phyloP scores from a whole-genome alignment of 192 early-diverging fungal species.

The Lunasporangiospora selenospora region DNA sequence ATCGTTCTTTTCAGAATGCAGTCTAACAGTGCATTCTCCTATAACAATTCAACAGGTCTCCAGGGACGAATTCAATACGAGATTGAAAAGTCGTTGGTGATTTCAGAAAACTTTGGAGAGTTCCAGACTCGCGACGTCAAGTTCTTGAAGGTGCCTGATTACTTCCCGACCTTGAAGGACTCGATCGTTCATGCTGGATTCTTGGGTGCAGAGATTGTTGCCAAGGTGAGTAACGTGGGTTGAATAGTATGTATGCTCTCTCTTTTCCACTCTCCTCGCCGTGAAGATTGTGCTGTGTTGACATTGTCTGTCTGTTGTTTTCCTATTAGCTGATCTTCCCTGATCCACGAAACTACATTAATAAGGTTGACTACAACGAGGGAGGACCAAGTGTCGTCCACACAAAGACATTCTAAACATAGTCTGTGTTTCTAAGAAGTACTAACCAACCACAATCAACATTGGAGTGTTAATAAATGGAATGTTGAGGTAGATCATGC shows the following conservation, averaged over 20 bases:
- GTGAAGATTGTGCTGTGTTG: no score
- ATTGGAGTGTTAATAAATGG: no score
- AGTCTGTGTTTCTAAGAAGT: no score
- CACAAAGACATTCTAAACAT: slow-evolving; percentile 65
- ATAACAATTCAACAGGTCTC: slow-evolving; percentile 54
- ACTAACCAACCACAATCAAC: no score
- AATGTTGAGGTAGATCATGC: no score
- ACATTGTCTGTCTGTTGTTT: slow-evolving; percentile 3
- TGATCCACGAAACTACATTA: slow-evolving; percentile 72
- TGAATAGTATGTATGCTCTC: no score
- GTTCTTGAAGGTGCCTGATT: slow-evolving; percentile 86
- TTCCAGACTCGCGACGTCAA: slow-evolving; percentile 84
- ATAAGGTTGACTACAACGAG: slow-evolving; percentile 92
- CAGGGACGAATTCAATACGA: slow-evolving; percentile 75
- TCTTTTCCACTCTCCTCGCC: no score
- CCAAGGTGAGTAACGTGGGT: slow-evolving; percentile 68
- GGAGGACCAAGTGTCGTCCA: slow-evolving; percentile 81
- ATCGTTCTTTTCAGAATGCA: no score
- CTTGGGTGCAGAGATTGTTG: slow-evolving; percentile 86
- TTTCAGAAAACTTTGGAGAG: slow-evolving; percentile 86
- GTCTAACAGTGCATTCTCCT: no score
- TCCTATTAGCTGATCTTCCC: slow-evolving; percentile 61
- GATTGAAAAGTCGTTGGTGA: slow-evolving; percentile 63
- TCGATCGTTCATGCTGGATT: slow-evolving; percentile 72
- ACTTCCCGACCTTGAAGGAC: slow-evolving; percentile 81